Conservation (phyloP, 345 rosid genomes). For the Luvunga scandens region DNA sequence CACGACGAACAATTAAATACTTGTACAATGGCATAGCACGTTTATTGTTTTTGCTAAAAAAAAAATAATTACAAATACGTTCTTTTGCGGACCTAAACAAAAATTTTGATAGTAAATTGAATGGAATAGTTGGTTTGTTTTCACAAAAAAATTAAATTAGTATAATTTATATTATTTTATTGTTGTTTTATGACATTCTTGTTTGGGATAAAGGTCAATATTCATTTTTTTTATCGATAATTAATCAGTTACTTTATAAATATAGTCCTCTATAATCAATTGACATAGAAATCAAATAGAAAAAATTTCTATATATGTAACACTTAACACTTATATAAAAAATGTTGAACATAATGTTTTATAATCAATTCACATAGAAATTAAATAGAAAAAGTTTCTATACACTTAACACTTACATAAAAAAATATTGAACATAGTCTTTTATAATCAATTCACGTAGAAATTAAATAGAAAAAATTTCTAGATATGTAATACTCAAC, state of each 20-base stretch:
- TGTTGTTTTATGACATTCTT: neutral
- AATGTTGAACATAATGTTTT: too few species aligned
- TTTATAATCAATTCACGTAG: neutral
- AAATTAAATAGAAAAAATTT: neutral
- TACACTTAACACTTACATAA: too few species aligned
- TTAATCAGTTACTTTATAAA: neutral
- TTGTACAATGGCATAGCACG: too few species aligned
- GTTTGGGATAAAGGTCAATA: neutral
- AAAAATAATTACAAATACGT: neutral
- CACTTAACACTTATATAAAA: too few species aligned
- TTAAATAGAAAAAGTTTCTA: neutral
- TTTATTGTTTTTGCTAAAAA: neutral
- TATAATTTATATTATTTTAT: neutral
- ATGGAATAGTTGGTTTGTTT: neutral
- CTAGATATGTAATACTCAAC: fast-evolving
- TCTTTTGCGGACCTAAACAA: neutral
- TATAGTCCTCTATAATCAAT: neutral
- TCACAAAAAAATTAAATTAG: neutral
- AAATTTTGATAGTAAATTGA: neutral
- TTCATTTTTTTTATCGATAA: neutral
- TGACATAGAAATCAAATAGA: neutral
- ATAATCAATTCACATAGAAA: neutral
- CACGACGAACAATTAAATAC: neutral
- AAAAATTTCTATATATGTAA: neutral
- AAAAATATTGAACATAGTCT: neutral